Conservation (phyloP, 192 early-diverging fungal species). For the Spizellomyces punctatus region DNA sequence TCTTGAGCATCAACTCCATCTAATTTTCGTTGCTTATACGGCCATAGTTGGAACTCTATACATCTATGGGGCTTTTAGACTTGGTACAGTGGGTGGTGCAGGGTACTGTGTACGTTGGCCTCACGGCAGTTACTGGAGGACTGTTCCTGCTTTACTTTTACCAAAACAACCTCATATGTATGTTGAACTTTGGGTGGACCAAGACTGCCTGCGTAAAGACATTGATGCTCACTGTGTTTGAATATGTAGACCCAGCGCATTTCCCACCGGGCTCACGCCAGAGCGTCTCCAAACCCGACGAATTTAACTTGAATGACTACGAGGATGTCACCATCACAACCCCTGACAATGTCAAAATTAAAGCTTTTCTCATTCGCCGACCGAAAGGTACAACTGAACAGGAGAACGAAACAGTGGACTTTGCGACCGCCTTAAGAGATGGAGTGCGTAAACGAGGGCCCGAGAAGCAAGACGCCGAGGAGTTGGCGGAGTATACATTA, state of each 20-base stretch:
- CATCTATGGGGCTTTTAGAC: neutral
- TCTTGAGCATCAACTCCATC: too few species aligned
- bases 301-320: conserved; percentile 49
- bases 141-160: conserved; percentile 31
- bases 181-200: neutral
- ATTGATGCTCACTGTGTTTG: too few species aligned
- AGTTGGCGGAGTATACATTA: conserved; percentile 59
- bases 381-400: neutral
- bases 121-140: conserved; percentile 15
- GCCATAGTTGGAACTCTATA: too few species aligned
- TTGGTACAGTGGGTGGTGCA: conserved; percentile 9
- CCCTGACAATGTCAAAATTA: conserved; percentile 78
- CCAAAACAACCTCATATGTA: conserved; percentile 44
- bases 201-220: too few species aligned
- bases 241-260: conserved; percentile 13
- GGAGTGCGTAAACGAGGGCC: conserved; percentile 11
- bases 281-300: conserved; percentile 45
- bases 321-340: conserved; percentile 75
- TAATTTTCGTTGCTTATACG: too few species aligned
- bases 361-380: conserved; percentile 70
- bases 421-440: too few species aligned
- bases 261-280: conserved; percentile 52
- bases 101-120: neutral
- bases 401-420: neutral
- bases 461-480: conserved; percentile 17